Evolutionary conservation across 2,329 filamentous ascomycete species (phyloP).

Genomic region (Curvularia verruculosa): DNA sequence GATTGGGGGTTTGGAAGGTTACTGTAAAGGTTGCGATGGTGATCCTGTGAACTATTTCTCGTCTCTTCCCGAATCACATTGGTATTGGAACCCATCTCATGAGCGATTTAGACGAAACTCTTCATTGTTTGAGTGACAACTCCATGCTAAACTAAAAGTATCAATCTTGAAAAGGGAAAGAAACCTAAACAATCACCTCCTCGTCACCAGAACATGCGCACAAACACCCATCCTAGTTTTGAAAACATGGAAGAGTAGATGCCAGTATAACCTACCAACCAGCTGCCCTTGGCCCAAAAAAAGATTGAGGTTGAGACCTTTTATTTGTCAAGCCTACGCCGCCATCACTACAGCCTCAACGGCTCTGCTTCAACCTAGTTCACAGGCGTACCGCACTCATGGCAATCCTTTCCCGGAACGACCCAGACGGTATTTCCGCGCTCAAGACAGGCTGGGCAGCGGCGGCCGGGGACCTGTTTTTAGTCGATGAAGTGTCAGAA

Average conservation of each 20-base stretch:
- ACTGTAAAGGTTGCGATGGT: not conserved
- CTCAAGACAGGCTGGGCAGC: slow-evolving; percentile 49
- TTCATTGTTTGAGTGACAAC: not conserved
- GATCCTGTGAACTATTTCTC: not conserved
- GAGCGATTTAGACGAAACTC: not conserved
- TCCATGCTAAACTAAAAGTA: not conserved
- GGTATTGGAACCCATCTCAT: not conserved
- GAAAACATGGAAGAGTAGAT: not conserved
- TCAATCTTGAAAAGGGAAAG: not conserved
- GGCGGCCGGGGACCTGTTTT: slow-evolving; percentile 50
- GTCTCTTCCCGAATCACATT: not conserved
- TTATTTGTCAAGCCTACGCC: too few relatives aligned
- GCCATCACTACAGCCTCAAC: too few relatives aligned
- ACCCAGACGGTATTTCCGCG: slow-evolving; percentile 51
- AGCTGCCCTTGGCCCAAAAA: too few relatives aligned
- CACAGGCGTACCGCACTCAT: slow-evolving; percentile 49
- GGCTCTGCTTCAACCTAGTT: slow-evolving; percentile 18
- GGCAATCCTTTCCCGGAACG: slow-evolving; percentile 49
- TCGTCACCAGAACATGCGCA: not conserved
- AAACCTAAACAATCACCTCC: not conserved
- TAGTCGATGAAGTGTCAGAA: too few relatives aligned
- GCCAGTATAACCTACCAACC: not conserved
- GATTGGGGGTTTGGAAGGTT: not conserved
- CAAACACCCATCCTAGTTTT: not conserved
- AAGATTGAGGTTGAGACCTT: too few relatives aligned